Percentiles rank a stretch among this genome's conserved stretches.
Evolutionary conservation across 257 asterid genomes (phyloP).

Genomic region (Sherardia arvensis): DNA sequence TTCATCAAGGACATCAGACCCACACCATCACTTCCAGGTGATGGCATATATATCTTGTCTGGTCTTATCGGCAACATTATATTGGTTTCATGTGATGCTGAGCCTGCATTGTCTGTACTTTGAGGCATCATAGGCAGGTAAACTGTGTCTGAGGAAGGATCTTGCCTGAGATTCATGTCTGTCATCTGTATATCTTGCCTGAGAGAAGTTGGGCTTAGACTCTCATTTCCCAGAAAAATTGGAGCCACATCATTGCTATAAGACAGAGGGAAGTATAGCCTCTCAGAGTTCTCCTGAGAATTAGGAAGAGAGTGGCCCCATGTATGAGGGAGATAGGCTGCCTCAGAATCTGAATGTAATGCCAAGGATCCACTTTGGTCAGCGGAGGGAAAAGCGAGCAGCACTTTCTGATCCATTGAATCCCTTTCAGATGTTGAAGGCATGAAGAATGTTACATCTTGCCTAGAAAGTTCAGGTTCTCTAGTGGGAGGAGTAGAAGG

Average conservation of each 20-base stretch:
- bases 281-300: slow-evolving; percentile 11
- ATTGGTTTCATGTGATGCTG: slow-evolving; percentile 13
- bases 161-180: slow-evolving; percentile 1
- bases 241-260: slow-evolving; percentile 10
- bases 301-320: slow-evolving; percentile 10
- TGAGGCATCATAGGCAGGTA: slow-evolving; percentile 18
- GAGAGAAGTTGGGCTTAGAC: slow-evolving; percentile 3
- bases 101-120: slow-evolving; percentile 10
- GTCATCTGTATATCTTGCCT: slow-evolving; percentile 12
- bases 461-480: slow-evolving; percentile 18
- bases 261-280: slow-evolving; percentile 14
- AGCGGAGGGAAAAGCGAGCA: background rate
- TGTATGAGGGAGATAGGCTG: slow-evolving; percentile 7
- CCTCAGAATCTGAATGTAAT: slow-evolving; percentile 17
- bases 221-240: slow-evolving; percentile 7
- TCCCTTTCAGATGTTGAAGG: slow-evolving; percentile 13
- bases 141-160: slow-evolving; percentile 10
- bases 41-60: slow-evolving; percentile 4
- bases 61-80: slow-evolving; percentile 8
- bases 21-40: slow-evolving; percentile 6
- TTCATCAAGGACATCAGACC: slow-evolving; percentile 9
- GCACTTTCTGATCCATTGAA: slow-evolving; percentile 10
- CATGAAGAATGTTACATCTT: slow-evolving; percentile 10
- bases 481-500: slow-evolving; percentile 20
- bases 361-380: slow-evolving; percentile 1